These are phyloP conservation scores for Blastobotrys mokoenaii DNA, from an alignment of 805 yeast genomes.

Conservation along the genomic window DNA sequence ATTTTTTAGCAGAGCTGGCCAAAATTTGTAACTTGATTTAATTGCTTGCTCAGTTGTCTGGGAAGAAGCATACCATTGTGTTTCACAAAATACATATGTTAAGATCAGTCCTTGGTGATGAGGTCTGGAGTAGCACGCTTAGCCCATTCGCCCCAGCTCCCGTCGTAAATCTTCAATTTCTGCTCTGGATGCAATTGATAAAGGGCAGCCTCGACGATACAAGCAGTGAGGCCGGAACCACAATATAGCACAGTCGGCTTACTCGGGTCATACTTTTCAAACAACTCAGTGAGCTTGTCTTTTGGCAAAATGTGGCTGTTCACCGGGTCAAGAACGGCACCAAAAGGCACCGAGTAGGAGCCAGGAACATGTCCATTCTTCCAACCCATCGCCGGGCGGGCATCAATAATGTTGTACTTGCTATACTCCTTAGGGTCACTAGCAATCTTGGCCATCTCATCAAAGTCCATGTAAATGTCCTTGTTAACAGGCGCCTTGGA, in stretches of 20 bases:
- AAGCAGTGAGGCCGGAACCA: constrained; percentile 95
- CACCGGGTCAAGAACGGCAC: constrained; percentile 45
- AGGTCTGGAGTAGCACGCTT: constrained; percentile 32
- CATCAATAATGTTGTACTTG: constrained; percentile 52
- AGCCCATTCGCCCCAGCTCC: constrained; percentile 63
- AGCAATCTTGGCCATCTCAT: too few relatives aligned
- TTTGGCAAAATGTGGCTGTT: constrained; percentile 40
- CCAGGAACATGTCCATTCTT: constrained; percentile 86
- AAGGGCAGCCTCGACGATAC: constrained; percentile 67
- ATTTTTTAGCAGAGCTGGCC: too few relatives aligned
- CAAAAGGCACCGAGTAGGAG: constrained; percentile 68
- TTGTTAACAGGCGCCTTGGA: constrained; percentile 1
- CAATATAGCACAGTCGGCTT: constrained; percentile 82
- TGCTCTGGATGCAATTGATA: constrained; percentile 31
- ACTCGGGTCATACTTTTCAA: constrained; percentile 24
- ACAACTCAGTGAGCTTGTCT: constrained; percentile 42
- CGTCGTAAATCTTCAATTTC: constrained; percentile 54
- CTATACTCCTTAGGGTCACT: too few relatives aligned
- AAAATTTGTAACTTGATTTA: too few relatives aligned
- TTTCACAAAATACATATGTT: too few relatives aligned
- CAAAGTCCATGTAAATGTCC: too few relatives aligned
- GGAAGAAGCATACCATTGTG: too few relatives aligned
- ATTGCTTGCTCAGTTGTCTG: too few relatives aligned
- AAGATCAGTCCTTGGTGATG: too few relatives aligned
- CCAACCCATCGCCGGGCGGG: constrained; percentile 68